phyloP scores from a whole-genome alignment of 108 stramenopile species.

The Aurantiochytrium sp. region DNA sequence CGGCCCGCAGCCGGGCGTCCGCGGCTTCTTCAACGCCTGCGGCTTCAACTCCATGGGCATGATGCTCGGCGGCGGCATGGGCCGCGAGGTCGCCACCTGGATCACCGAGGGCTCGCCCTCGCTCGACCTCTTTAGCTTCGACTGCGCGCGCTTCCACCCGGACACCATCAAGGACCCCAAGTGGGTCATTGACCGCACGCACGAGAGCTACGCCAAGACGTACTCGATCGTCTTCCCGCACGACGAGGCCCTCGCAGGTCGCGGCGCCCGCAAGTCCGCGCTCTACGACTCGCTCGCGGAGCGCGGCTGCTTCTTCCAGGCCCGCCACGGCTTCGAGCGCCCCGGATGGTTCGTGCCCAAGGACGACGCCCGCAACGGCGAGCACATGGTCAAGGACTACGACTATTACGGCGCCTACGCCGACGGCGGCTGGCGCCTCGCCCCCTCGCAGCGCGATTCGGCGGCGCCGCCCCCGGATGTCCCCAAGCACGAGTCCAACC shows the following conservation, averaged over 20 bases:
- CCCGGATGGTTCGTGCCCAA: slow-evolving; percentile 28
- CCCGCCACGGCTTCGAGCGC: slow-evolving; percentile 31
- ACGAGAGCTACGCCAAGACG: slow-evolving; percentile 33
- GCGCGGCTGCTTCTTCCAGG: slow-evolving; percentile 32
- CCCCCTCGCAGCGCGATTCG: background rate
- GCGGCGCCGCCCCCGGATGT: background rate
- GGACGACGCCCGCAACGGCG: background rate
- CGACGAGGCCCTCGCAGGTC: slow-evolving; percentile 34
- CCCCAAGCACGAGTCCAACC: slow-evolving; percentile 6
- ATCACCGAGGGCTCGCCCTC: slow-evolving; percentile 30
- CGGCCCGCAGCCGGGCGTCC: slow-evolving; percentile 33
- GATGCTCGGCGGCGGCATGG: slow-evolving; percentile 39
- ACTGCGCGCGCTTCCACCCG: slow-evolving; percentile 36
- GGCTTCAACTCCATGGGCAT: slow-evolving; percentile 46
- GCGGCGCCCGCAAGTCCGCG: slow-evolving; percentile 29
- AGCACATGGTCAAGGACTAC: background rate
- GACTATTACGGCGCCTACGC: slow-evolving; percentile 36
- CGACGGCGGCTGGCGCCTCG: slow-evolving; percentile 33
- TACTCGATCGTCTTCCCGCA: slow-evolving; percentile 38
- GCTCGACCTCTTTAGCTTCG: slow-evolving; percentile 28
- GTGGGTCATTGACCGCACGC: slow-evolving; percentile 27
- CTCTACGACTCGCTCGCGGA: slow-evolving; percentile 27
- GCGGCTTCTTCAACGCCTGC: slow-evolving; percentile 33
- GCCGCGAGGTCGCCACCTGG: slow-evolving; percentile 40
- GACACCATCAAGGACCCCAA: background rate